phyloP scores from a whole-genome alignment of 257 asterid species.

The Solanum dulcamara region DNA sequence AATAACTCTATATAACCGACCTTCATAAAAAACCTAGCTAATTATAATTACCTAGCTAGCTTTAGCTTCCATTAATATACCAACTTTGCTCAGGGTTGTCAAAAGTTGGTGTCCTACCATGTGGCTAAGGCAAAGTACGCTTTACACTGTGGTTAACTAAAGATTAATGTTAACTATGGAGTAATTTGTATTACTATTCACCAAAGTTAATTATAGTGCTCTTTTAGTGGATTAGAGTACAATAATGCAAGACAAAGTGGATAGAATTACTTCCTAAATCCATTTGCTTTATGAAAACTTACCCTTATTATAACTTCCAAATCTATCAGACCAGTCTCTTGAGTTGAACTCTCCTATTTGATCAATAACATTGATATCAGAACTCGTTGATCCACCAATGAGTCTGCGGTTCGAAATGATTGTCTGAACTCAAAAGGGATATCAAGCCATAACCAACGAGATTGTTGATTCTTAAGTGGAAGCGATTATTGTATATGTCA shows the following conservation, averaged over 20 bases:
- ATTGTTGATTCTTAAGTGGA: not conserved
- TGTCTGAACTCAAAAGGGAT: no score
- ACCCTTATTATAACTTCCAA: not conserved
- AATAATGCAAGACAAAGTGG: not conserved
- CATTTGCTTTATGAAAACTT: not conserved
- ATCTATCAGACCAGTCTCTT: no score
- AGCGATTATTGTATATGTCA: not conserved
- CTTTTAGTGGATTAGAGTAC: not conserved
- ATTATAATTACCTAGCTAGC: constrained; percentile 4
- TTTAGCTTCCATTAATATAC: constrained; percentile 2
- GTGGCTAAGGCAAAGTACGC: constrained; percentile 15
- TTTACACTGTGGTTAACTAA: not conserved
- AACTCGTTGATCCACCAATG: no score
- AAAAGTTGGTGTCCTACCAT: constrained; percentile 17
- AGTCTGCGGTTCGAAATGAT: no score
- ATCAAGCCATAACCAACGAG: not conserved
- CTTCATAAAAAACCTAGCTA: not conserved
- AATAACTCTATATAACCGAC: not conserved
- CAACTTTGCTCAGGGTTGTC: constrained; percentile 5
- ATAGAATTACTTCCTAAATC: not conserved
- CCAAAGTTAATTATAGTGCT: not conserved
- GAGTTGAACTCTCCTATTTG: no score
- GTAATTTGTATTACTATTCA: not conserved
- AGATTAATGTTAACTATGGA: not conserved
- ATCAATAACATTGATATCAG: no score